Evolutionary conservation across 768 basidiomycete species (phyloP).

Genomic region (Thelephora ganbajun): DNA sequence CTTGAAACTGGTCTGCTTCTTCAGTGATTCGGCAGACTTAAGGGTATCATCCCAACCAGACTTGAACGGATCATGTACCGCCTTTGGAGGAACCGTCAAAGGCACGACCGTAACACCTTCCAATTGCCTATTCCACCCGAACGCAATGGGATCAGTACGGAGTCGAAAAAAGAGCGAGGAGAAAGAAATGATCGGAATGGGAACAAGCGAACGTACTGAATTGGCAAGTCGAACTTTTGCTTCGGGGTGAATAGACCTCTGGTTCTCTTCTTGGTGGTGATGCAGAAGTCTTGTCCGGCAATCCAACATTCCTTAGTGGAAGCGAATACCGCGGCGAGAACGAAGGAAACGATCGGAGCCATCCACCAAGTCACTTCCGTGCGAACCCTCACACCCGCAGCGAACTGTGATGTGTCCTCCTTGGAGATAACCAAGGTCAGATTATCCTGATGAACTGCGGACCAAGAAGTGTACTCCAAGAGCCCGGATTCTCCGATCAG

Average conservation of each 20-base stretch:
- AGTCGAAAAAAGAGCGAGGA: not conserved
- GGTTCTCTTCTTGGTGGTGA: too few relatives aligned
- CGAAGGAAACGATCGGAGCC: slow-evolving; percentile 4
- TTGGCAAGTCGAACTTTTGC: not conserved
- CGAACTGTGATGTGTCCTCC: not conserved
- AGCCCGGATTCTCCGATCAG: slow-evolving; percentile 8
- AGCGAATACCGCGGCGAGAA: slow-evolving; percentile 1
- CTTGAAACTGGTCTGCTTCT: not conserved
- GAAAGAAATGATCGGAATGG: not conserved
- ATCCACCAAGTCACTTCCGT: slow-evolving; percentile 10
- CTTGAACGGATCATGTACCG: slow-evolving; percentile 8
- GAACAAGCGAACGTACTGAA: not conserved
- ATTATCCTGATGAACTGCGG: not conserved
- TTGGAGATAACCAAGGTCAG: not conserved
- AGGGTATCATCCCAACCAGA: slow-evolving; percentile 11
- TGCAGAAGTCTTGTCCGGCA: too few relatives aligned
- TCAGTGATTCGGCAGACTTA: slow-evolving; percentile 1
- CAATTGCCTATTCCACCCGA: too few relatives aligned
- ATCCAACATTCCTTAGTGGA: not conserved
- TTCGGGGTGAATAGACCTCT: too few relatives aligned
- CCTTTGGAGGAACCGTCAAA: slow-evolving; percentile 7
- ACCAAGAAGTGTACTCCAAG: slow-evolving; percentile 11
- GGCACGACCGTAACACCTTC: not conserved
- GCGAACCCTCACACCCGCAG: not conserved
- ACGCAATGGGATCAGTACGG: not conserved